Evolutionary conservation across 2,329 filamentous ascomycete species (phyloP), one percentile per base, ranked within the genome.

Genomic region (Fusarium sp.): DNA sequence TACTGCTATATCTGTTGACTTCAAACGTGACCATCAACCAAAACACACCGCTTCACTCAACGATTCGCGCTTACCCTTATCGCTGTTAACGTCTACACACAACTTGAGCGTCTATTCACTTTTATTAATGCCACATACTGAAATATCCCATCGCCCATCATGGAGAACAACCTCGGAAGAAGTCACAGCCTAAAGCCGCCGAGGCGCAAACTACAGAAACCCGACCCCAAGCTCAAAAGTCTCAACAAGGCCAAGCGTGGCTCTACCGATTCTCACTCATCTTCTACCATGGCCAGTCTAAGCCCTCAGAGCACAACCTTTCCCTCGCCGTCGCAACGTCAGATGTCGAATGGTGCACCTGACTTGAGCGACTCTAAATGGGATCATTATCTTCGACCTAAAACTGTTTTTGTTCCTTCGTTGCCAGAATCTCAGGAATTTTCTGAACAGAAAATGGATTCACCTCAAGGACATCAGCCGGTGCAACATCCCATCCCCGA

Each of bases 131-230:
- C 52, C 27, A 57, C 44, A 57, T 48, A 61, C 32, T 66, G 52
- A 62, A 69, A 47, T 51, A 37, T 37, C 34, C 53, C 37, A 44
- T 56, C n/a, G 30, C 55, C 48, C 53, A 46, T 48, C 59, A 68
- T 64, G 55, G 68, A 68, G 37, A 65, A 34, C 30, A 30, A 58
- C 16, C 60, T 59, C 49, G 41, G 59, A 46, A 62, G 57, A 47
- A 69, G 59, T 32, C 67, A 71, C 11, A 73, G 65, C 42, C 53
- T 76, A 49, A 78, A 75, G 42, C 76, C 76, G 12, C 59, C 67
- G 24, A 70, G 74, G 54, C 72, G 74, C 60, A 80, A 73, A 61
- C 72, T 80, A 18, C 76, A 77, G 42, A 80, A 77, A 59, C 72
- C 67, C n/a, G 76, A 75, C 47, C 67, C 76, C 7, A 74, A 72